Percentiles rank a stretch among this genome's conserved stretches.
Evolutionary conservation across 495 filamentous ascomycete genomes (phyloP).

Genomic region (Cercophora scortea): DNA sequence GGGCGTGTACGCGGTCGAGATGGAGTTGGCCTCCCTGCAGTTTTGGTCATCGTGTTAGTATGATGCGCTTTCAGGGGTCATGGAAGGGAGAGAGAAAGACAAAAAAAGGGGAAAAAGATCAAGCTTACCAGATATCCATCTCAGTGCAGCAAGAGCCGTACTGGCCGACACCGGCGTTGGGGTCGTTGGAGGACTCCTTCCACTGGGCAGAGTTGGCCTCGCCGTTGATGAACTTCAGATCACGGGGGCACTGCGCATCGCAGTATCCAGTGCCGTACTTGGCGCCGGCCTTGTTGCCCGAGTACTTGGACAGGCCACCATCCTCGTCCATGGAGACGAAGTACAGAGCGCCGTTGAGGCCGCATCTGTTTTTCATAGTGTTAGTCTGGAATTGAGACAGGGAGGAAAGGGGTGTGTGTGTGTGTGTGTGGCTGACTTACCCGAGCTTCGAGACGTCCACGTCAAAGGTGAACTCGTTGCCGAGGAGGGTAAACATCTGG

Average conservation of each 20-base stretch:
- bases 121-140: conserved; percentile 51
- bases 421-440: conserved; percentile 6
- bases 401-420: too few species aligned
- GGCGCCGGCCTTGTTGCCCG: conserved; percentile 47
- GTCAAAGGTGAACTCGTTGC: conserved; percentile 51
- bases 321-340: conserved; percentile 48
- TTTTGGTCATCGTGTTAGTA: too few species aligned
- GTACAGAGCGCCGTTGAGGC: conserved; percentile 49
- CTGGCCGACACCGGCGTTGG: conserved; percentile 48
- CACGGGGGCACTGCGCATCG: conserved; percentile 45
- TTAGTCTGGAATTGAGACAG: not conserved
- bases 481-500: conserved; percentile 44
- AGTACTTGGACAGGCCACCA: conserved; percentile 41
- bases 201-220: conserved; percentile 52
- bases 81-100: not conserved
- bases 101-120: too few species aligned
- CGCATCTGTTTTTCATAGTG: conserved; percentile 23
- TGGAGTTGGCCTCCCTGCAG: conserved; percentile 48
- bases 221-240: conserved; percentile 41
- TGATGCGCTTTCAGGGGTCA: too few species aligned
- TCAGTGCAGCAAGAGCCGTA: conserved; percentile 63
- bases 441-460: conserved; percentile 42
- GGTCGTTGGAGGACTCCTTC: conserved; percentile 47
- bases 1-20: conserved; percentile 53
- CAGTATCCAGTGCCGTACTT: conserved; percentile 53